A percentile compares a stretch with the other conserved stretches of the same genome.
These are phyloP conservation scores for Trichoderma afroharzianum DNA, from an alignment of 2,329 filamentous ascomycete genomes.

Conservation along the genomic window DNA sequence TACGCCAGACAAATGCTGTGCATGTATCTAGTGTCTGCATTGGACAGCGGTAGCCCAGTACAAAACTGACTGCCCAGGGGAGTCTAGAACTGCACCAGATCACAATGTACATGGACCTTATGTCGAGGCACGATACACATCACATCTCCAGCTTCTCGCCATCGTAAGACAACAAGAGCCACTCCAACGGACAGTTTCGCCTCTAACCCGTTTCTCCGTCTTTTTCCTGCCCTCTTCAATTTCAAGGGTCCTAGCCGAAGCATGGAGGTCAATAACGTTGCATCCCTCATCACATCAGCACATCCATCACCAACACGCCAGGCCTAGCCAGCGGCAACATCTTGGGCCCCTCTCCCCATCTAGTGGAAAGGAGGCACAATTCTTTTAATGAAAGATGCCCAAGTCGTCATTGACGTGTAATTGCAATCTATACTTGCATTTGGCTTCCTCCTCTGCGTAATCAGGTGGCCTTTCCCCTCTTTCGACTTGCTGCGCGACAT, in stretches of 20 bases:
- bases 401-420: neutral
- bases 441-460: neutral
- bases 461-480: conserved; percentile 2
- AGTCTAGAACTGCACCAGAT: neutral
- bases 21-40: neutral
- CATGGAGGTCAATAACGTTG: neutral
- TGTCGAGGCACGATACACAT: neutral
- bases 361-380: neutral
- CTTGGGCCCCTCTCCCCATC: neutral
- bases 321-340: neutral
- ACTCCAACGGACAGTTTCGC: neutral
- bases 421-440: neutral
- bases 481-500: conserved; percentile 8
- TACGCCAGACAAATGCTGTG: neutral
- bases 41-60: neutral
- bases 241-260: neutral
- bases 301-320: neutral
- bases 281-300: neutral
- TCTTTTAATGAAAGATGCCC: too few species aligned
- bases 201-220: neutral
- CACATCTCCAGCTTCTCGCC: neutral
- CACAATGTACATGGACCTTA: neutral
- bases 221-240: neutral
- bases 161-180: neutral
- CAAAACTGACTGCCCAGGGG: neutral